Conservation (phyloP, 202 grass and related monocot genomes). For the Cymbopogon flexuosus region DNA sequence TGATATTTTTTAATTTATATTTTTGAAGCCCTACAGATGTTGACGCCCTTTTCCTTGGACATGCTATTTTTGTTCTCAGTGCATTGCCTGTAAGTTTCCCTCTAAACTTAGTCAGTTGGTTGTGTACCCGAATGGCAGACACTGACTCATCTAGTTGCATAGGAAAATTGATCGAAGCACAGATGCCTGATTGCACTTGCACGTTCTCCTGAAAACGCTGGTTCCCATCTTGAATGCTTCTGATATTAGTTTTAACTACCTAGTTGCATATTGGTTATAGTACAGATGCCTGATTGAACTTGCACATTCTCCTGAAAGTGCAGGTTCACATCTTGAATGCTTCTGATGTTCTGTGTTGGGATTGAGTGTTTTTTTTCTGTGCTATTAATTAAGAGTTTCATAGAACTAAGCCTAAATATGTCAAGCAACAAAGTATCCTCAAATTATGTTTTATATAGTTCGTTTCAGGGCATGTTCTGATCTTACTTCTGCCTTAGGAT, state of each 20-base stretch:
- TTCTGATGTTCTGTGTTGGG: background rate
- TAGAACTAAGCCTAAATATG: background rate
- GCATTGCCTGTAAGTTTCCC: conserved; percentile 66
- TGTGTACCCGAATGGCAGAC: conserved; percentile 7
- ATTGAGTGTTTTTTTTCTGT: background rate
- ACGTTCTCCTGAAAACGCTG: background rate
- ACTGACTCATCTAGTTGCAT: background rate
- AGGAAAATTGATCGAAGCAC: background rate
- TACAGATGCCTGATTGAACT: background rate
- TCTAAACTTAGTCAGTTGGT: background rate
- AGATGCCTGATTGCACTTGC: conserved; percentile 1
- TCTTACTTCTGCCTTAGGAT: conserved; percentile 44
- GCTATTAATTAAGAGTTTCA: background rate
- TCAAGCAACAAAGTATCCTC: background rate
- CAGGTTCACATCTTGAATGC: background rate
- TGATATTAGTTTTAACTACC: background rate
- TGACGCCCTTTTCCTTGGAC: conserved; percentile 95
- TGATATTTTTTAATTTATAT: conserved; percentile 23
- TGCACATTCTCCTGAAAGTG: background rate
- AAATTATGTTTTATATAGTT: conserved; percentile 2
- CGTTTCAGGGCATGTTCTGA: conserved; percentile 7
- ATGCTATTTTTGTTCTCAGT: conserved; percentile 83
- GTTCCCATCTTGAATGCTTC: background rate
- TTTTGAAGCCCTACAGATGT: conserved; percentile 73
- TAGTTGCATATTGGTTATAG: background rate